Evolutionary conservation across 192 early-diverging fungal species (phyloP).

Genomic region (Geranomyces variabilis): DNA sequence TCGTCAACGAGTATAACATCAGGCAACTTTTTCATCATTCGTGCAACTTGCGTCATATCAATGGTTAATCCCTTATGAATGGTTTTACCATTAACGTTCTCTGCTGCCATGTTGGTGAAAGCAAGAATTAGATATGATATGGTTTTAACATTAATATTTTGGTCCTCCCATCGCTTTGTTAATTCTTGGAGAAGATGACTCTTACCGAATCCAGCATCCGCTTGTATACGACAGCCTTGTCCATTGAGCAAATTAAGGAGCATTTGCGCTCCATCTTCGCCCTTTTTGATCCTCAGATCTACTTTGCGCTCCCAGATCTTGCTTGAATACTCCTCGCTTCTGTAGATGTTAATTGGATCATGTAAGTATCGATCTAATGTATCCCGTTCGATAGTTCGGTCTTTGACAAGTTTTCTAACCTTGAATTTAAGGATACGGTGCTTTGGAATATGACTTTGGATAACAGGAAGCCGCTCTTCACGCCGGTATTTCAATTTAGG

Average conservation of each 20-base stretch:
- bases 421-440: too few species aligned
- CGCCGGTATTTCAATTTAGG: conserved; percentile 14
- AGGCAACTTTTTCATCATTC: background rate
- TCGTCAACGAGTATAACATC: conserved; percentile 23
- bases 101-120: conserved; percentile 13
- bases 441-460: too few species aligned
- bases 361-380: too few species aligned
- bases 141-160: conserved; percentile 1
- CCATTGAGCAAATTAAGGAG: background rate
- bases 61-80: conserved; percentile 26
- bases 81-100: conserved; percentile 20
- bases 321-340: too few species aligned
- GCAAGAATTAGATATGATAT: too few species aligned
- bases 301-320: background rate
- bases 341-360: too few species aligned
- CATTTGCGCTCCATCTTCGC: conserved; percentile 2
- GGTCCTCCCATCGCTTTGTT: too few species aligned
- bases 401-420: too few species aligned
- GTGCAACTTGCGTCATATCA: background rate
- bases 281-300: background rate
- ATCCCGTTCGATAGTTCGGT: too few species aligned
- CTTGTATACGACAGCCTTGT: conserved; percentile 19
- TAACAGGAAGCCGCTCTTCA: conserved; percentile 4
- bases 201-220: conserved; percentile 6
- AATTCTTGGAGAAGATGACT: conserved; percentile 5